Evolutionary conservation across 768 basidiomycete species (phyloP).

Genomic region (Amylocystis lapponica): DNA sequence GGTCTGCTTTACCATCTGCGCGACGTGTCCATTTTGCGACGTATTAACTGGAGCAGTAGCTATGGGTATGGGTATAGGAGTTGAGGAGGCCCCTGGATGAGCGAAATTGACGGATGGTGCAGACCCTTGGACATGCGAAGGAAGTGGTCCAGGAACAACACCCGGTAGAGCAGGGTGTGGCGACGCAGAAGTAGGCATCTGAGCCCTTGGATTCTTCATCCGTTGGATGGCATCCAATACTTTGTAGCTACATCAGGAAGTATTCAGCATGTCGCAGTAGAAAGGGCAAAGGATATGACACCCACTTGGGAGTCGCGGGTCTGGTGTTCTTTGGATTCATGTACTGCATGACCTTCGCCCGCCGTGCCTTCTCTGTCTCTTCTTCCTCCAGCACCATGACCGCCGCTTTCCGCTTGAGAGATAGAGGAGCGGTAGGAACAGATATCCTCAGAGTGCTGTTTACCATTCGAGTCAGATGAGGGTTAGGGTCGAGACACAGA

Average conservation of each 20-base stretch:
- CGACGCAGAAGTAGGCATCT: too few species aligned
- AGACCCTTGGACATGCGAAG: neutral
- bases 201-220: slow-evolving; percentile 7
- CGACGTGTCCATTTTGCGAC: slow-evolving; percentile 2
- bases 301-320: slow-evolving; percentile 44
- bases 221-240: slow-evolving; percentile 45
- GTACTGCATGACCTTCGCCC: slow-evolving; percentile 71
- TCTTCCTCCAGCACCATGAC: slow-evolving; percentile 70
- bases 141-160: neutral
- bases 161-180: neutral
- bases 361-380: slow-evolving; percentile 66
- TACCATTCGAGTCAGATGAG: slow-evolving; percentile 67
- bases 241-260: slow-evolving; percentile 38
- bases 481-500: slow-evolving; percentile 75
- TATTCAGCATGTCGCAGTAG: neutral
- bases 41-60: slow-evolving; percentile 4
- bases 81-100: neutral
- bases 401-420: slow-evolving; percentile 72
- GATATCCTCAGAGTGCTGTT: slow-evolving; percentile 72
- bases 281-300: neutral
- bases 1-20: slow-evolving; percentile 7
- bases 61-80: neutral
- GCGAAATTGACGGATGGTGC: slow-evolving; percentile 2
- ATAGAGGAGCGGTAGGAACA: slow-evolving; percentile 63
- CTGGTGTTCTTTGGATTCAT: slow-evolving; percentile 59